Conservation (phyloP, 805 yeast species). For the Schizosaccharomyces pombe region ASM294v3 CU329670.1:5370501-5371000, state of each 20-base stretch:
- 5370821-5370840: constrained; percentile 3
- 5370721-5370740: neutral
- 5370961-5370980: neutral
- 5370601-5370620: neutral
- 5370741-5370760: neutral
- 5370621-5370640: neutral
- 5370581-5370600: neutral
- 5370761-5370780: neutral
- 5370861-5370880: constrained; percentile 1
- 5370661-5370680: neutral
- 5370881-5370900: constrained; percentile 2
- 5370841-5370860: constrained; percentile 1
- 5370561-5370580: neutral
- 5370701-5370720: neutral
- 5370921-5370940: neutral
- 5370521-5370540: too few species aligned
- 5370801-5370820: neutral
- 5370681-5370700: neutral
- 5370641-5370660: neutral
- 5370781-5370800: neutral
- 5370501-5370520: too few species aligned
- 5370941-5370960: neutral
- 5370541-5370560: too few species aligned
- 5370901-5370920: constrained; percentile 3
- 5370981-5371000: neutral